Conservation (phyloP, 2,329 filamentous ascomycete species). For the Cladosporium cucumerinum region DNA sequence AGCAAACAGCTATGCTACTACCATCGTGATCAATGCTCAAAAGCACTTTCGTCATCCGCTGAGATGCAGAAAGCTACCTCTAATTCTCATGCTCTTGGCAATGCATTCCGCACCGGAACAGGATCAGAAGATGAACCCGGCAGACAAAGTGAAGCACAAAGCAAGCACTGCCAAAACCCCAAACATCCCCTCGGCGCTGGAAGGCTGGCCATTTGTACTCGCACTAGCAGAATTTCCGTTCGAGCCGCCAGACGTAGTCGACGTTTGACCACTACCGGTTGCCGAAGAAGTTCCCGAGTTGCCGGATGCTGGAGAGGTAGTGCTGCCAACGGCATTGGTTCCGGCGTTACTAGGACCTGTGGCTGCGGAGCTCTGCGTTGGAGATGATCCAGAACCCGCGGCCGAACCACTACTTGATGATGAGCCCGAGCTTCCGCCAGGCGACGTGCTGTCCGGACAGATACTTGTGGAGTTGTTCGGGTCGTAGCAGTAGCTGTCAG, state of each 20-base stretch:
- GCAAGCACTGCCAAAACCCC: not conserved
- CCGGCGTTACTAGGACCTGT: not conserved
- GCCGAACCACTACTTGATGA: not conserved
- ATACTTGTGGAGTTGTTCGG: conserved; percentile 1
- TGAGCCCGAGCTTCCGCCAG: not conserved
- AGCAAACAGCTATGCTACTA: no score
- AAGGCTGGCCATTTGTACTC: not conserved
- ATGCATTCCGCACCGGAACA: not conserved
- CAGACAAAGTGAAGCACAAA: not conserved
- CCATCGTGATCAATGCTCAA: no score
- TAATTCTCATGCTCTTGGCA: not conserved
- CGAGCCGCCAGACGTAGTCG: not conserved
- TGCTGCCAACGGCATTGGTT: not conserved
- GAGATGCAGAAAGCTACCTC: not conserved
- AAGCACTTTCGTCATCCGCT: no score
- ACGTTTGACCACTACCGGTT: not conserved
- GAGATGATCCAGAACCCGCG: not conserved
- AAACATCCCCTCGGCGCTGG: not conserved
- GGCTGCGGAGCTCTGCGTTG: not conserved
- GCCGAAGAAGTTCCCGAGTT: conserved; percentile 1
- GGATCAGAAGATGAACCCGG: not conserved
- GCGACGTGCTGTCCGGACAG: not conserved
- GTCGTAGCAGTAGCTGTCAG: not conserved
- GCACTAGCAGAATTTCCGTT: not conserved
- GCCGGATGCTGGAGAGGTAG: not conserved